Conservation (phyloP, 306 rosid species). For the Castanospermum australe region DNA sequence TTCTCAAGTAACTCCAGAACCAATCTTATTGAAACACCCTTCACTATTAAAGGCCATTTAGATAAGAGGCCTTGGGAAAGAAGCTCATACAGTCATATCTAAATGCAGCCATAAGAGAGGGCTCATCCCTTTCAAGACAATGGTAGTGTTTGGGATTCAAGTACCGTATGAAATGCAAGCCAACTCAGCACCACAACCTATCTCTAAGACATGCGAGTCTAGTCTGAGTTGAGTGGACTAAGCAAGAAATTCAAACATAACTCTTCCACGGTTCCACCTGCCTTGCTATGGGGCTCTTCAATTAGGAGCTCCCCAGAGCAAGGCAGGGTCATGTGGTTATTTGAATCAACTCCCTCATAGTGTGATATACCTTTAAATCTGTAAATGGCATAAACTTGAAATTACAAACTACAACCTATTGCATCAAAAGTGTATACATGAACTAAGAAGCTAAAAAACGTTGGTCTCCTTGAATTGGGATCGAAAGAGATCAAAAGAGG, state of each 20-base stretch:
- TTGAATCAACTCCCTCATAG: constrained; percentile 60
- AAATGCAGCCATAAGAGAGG: constrained; percentile 83
- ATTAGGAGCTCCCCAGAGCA: constrained; percentile 92
- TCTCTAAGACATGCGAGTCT: constrained; percentile 64
- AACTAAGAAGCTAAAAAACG: neutral
- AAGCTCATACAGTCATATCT: constrained; percentile 92
- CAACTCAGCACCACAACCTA: constrained; percentile 95
- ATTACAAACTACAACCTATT: neutral
- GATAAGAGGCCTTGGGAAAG: constrained; percentile 84
- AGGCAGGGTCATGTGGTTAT: constrained; percentile 73
- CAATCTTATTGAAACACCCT: constrained; percentile 70
- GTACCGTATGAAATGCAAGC: constrained; percentile 82
- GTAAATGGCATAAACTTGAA: neutral
- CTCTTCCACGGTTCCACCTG: constrained; percentile 96
- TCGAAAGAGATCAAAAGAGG: neutral
- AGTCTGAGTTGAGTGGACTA: constrained; percentile 59
- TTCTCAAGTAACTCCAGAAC: constrained; percentile 46
- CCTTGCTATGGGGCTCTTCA: constrained; percentile 97
- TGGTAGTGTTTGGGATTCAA: constrained; percentile 65
- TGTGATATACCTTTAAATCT: constrained; percentile 92
- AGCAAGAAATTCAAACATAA: constrained; percentile 81
- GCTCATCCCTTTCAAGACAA: constrained; percentile 93
- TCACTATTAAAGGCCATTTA: constrained; percentile 80
- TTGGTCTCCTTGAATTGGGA: neutral
- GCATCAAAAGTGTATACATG: neutral